Base-by-base conservation (phyloP, 1,139 yeast genomes). In the Suhomyces terraborum region DNA sequence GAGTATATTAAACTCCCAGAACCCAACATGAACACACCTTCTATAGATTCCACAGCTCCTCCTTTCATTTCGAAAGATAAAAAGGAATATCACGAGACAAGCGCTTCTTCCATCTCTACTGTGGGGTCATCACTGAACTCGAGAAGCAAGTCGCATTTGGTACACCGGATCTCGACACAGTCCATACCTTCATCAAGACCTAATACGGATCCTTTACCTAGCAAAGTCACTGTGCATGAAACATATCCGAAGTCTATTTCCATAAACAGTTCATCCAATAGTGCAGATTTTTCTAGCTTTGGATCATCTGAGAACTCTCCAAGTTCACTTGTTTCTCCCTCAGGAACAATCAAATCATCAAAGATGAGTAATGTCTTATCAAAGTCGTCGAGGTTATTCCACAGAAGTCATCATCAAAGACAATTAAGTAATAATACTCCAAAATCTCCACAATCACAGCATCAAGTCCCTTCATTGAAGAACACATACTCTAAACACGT, bases 401-500 rank as follows among this genome's bases (percentile, higher is more conserved):
- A 66, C 37, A 50, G 67, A 38, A 57, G 48, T 36, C 59, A 51
- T 38, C 52, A 45, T 19, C 46, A 45, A 37, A 49, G 37, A 23
- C 48, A 36, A 13, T 35, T 36, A 45, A 46, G 43, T 39, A 41
- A 20, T 40, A 46, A 36, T 40, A 44, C 38, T 18, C 55, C 38
- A 41, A 48, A 35, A 32, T 41, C 48, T 17, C 49, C 34, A 13
- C 45, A 25, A 25, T 25, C 42, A 1, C 42, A 36, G 19, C 31
- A 51, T 2, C 56, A 51, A 19, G 25, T 23, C 4, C 31, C 23
- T 29, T 54, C 56, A 1, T 47, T 55, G 23, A 55, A 59, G 29
- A 61, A 62, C 38, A 56, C 69, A 2, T 68, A 69, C 50, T 63
- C 69, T 2, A 58, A 58, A 34, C 71, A 62, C 35, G 68, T 67